These are phyloP conservation scores for Maudiozyma saulgeensis DNA, from an alignment of 805 yeast species.

Conservation along the genomic window DNA sequence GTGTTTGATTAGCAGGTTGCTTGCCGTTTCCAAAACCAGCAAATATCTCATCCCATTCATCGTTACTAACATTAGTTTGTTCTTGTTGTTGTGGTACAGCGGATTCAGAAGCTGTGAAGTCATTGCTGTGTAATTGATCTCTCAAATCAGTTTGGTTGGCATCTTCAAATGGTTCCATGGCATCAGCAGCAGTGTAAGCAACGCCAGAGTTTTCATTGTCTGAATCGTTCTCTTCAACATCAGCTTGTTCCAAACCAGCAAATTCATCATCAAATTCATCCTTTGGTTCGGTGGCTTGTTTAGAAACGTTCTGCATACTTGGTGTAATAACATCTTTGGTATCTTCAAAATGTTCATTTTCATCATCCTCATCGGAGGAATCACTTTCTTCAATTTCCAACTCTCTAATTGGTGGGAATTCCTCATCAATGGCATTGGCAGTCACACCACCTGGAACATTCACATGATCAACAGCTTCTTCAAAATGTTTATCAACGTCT, in stretches of 20 bases:
- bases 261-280: constrained; percentile 36
- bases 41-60: constrained; percentile 91
- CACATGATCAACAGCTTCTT: constrained; percentile 6
- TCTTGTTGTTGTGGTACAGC: constrained; percentile 1
- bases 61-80: constrained; percentile 32
- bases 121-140: constrained; percentile 18
- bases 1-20: constrained; percentile 3
- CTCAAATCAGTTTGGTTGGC: constrained; percentile 20
- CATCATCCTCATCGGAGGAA: constrained; percentile 34
- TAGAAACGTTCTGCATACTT: not conserved
- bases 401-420: constrained; percentile 56
- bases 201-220: not conserved
- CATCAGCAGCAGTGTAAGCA: not conserved
- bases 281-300: constrained; percentile 7
- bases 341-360: constrained; percentile 21
- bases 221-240: constrained; percentile 29
- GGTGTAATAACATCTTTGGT: constrained; percentile 8
- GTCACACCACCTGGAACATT: constrained; percentile 5
- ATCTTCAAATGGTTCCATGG: constrained; percentile 21
- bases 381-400: constrained; percentile 45
- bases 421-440: constrained; percentile 29
- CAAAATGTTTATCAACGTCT: constrained; percentile 6
- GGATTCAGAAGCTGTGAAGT: constrained; percentile 13
- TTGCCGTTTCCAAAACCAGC: constrained; percentile 67
- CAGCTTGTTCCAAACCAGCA: constrained; percentile 37